Conservation (phyloP, 805 yeast species). For the Metschnikowia proteae region DNA sequence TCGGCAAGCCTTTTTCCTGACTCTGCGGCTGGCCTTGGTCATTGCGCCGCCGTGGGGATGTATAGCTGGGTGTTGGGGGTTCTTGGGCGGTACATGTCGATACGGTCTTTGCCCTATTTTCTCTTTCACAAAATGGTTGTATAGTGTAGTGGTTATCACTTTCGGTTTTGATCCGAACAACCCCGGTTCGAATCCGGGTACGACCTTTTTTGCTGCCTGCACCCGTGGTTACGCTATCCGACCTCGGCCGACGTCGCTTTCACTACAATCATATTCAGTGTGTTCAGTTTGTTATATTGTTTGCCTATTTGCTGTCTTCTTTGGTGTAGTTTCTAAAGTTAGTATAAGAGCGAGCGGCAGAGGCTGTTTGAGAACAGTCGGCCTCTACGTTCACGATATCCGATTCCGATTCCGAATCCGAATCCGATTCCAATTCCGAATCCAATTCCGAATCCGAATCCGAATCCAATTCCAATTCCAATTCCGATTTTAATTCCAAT, state of each 20-base stretch:
- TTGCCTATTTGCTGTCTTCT: constrained; percentile 36
- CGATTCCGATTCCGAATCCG: too few species aligned
- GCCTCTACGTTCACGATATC: too few species aligned
- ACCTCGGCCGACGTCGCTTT: background rate
- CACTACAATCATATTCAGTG: background rate
- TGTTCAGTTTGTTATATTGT: background rate
- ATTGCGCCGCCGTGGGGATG: too few species aligned
- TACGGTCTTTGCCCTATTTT: too few species aligned
- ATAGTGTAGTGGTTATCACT: constrained; percentile 81
- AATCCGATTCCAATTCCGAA: background rate
- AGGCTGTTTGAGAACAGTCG: too few species aligned
- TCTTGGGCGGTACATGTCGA: too few species aligned
- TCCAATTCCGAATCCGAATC: background rate
- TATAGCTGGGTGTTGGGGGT: too few species aligned
- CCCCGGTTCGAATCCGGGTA: constrained; percentile 88
- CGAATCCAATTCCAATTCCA: too few species aligned
- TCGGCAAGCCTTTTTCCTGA: too few species aligned
- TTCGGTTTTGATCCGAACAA: constrained; percentile 77
- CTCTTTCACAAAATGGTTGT: constrained; percentile 29
- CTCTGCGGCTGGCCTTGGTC: too few species aligned
- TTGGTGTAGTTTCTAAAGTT: constrained; percentile 37
- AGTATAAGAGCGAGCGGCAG: constrained; percentile 6
- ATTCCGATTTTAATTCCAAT: too few species aligned
- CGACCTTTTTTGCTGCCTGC: constrained; percentile 43
- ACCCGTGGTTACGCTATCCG: background rate